phyloP scores from a whole-genome alignment of 495 filamentous ascomycete genomes.

The Amniculicola lignicola region DNA sequence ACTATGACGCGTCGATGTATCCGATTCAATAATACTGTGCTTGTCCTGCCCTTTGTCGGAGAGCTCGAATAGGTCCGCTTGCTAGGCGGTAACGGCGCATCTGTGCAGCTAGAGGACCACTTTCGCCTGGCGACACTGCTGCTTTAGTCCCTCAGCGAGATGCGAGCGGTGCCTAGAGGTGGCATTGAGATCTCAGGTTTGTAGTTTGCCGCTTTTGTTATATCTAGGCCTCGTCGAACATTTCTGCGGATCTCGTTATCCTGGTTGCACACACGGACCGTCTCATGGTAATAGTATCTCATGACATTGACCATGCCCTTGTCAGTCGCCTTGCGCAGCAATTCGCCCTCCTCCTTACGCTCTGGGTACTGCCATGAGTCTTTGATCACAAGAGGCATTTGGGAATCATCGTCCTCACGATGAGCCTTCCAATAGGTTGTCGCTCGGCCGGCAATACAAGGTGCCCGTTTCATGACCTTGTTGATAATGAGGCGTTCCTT shows the following conservation, averaged over 20 bases:
- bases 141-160: slow-evolving; percentile 32
- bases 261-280: slow-evolving; percentile 39
- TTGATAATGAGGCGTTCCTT: slow-evolving; percentile 48
- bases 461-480: slow-evolving; percentile 42
- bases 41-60: slow-evolving; percentile 34
- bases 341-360: slow-evolving; percentile 47
- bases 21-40: slow-evolving; percentile 38
- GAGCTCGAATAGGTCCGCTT: slow-evolving; percentile 43
- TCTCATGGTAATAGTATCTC: slow-evolving; percentile 49
- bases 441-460: slow-evolving; percentile 45
- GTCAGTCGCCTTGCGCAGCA: slow-evolving; percentile 43
- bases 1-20: slow-evolving; percentile 47
- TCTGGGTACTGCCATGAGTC: slow-evolving; percentile 51
- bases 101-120: slow-evolving; percentile 40
- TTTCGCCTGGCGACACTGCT: slow-evolving; percentile 35
- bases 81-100: slow-evolving; percentile 37
- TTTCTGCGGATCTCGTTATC: slow-evolving; percentile 42
- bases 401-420: slow-evolving; percentile 40
- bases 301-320: slow-evolving; percentile 44
- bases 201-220: slow-evolving; percentile 42
- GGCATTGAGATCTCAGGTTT: slow-evolving; percentile 30
- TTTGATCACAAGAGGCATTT: slow-evolving; percentile 47
- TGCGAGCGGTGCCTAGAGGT: slow-evolving; percentile 20
- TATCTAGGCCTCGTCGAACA: slow-evolving; percentile 41
- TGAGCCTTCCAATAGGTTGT: slow-evolving; percentile 51